Percentiles rank a stretch among this genome's conserved stretches.
Evolutionary conservation across 2,329 filamentous ascomycete species (phyloP).

Genomic region (Arthrobotrys musiformis): DNA sequence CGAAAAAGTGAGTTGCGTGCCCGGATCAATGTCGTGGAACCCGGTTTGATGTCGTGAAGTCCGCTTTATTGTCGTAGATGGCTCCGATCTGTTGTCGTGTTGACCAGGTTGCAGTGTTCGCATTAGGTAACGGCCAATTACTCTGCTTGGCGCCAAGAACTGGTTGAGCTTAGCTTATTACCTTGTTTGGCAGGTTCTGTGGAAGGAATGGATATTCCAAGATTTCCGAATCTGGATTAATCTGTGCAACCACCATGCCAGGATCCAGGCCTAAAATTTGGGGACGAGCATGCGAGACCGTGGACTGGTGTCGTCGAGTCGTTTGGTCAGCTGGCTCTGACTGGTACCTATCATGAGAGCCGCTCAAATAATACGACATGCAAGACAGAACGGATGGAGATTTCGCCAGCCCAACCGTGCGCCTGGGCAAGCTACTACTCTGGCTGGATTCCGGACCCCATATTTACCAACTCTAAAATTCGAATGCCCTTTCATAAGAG

Average conservation of each 20-base stretch:
- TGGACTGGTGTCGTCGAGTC: too few relatives aligned
- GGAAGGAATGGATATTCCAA: too few relatives aligned
- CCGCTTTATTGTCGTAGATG: constrained; percentile 20
- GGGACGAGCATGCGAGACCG: too few relatives aligned
- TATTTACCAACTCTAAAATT: too few relatives aligned
- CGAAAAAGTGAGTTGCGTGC: background rate
- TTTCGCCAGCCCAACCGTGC: background rate
- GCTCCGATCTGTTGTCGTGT: constrained; percentile 20
- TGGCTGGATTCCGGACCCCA: background rate
- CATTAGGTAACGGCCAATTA: background rate
- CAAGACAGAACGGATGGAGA: background rate
- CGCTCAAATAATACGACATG: background rate
- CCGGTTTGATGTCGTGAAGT: constrained; percentile 21
- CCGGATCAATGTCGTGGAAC: constrained; percentile 21
- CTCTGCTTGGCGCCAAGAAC: background rate
- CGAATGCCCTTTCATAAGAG: background rate
- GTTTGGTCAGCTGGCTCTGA: background rate
- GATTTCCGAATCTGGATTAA: background rate
- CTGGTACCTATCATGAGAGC: background rate
- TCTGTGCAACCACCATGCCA: background rate
- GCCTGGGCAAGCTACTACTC: too few relatives aligned
- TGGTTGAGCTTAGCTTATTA: background rate
- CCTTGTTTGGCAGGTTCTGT: background rate
- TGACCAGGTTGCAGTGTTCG: constrained; percentile 2
- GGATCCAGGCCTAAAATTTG: too few relatives aligned